These are phyloP conservation scores for Penicillium psychrosexuale DNA, from an alignment of 2,329 filamentous ascomycete species.

Conservation along the genomic window DNA sequence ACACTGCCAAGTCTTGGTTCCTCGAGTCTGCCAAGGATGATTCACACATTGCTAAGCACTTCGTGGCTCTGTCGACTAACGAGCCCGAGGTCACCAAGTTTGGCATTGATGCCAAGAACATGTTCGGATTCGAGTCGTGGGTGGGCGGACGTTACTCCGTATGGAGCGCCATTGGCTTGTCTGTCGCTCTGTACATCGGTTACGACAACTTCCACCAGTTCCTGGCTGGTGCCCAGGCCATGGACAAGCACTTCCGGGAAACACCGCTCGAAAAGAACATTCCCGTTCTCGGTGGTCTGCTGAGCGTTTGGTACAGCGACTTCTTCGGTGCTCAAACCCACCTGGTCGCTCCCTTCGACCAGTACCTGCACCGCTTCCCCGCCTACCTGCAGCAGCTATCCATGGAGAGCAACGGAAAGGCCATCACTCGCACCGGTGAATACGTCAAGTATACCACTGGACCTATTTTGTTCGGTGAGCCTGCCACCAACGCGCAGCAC, in stretches of 20 bases:
- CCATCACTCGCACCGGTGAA: constrained; percentile 79
- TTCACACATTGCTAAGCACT: constrained; percentile 86
- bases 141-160: constrained; percentile 97
- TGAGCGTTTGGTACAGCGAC: constrained; percentile 98
- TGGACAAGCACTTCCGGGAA: constrained; percentile 97
- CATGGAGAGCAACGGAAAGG: constrained; percentile 99
- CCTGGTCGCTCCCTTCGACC: constrained; percentile 95
- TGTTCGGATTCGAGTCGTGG: constrained; percentile 99
- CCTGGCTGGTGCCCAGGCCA: constrained; percentile 87
- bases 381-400: constrained; percentile 98
- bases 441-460: constrained; percentile 98
- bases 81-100: constrained; percentile 95
- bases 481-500: constrained; percentile 98
- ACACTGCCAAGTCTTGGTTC: constrained; percentile 97
- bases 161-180: constrained; percentile 96
- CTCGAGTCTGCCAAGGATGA: constrained; percentile 76
- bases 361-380: constrained; percentile 98
- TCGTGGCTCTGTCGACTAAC: constrained; percentile 96
- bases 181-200: constrained; percentile 90
- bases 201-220: constrained; percentile 98
- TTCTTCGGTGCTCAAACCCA: constrained; percentile 99
- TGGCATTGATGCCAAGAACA: constrained; percentile 97
- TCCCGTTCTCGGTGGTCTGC: constrained; percentile 80
- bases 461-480: constrained; percentile 93
- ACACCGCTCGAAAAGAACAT: constrained; percentile 93